Conservation (phyloP, 176 grass and related monocot genomes). For the Carex scoparia region DNA sequence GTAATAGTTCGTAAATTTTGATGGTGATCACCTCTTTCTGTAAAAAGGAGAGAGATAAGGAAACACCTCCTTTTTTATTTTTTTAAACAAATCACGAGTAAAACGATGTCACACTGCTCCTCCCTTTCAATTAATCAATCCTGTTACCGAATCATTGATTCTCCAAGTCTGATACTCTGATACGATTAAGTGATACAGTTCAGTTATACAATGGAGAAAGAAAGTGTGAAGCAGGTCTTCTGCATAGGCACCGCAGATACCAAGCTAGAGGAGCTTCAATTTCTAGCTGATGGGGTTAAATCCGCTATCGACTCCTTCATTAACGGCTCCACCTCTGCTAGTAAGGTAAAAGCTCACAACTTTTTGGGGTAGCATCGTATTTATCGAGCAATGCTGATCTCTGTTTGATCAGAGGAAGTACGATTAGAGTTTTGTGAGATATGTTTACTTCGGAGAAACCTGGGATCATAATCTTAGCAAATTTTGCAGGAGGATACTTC, state of each 20-base stretch:
- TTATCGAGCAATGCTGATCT: background rate
- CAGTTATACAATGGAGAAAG: constrained; percentile 8
- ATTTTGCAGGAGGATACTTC: background rate
- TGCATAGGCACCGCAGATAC: constrained; percentile 93
- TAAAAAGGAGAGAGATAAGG: background rate
- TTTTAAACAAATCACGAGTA: background rate
- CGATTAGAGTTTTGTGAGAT: background rate
- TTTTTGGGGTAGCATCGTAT: background rate
- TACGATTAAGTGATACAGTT: background rate
- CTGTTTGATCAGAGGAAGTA: background rate
- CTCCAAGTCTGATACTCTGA: background rate
- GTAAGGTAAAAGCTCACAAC: constrained; percentile 11
- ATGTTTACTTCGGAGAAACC: background rate
- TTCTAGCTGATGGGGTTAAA: constrained; percentile 51
- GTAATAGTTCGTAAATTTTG: background rate
- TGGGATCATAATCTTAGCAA: background rate
- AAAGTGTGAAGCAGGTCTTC: constrained; percentile 34
- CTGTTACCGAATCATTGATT: background rate
- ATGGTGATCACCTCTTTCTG: background rate
- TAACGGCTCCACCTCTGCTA: background rate
- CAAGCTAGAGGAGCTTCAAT: constrained; percentile 87
- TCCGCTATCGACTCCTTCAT: constrained; percentile 36
- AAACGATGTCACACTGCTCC: background rate
- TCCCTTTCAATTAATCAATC: background rate
- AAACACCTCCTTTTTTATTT: background rate